Base-by-base conservation (phyloP, 148 eudicot species). In the Arbutus unedo region DNA sequence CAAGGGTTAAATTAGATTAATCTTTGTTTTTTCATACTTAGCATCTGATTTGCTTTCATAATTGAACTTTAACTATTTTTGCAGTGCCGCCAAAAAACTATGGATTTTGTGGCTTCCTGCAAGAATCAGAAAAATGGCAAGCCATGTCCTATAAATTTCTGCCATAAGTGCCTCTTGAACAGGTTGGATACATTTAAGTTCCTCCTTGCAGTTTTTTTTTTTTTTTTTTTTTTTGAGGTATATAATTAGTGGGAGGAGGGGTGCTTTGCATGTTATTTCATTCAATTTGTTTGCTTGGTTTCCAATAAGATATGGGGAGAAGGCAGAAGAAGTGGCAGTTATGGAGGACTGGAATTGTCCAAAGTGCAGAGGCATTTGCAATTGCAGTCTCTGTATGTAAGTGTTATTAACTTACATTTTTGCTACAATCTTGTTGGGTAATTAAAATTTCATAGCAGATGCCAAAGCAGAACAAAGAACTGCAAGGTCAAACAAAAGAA, bases 31-130 rank as follows among this genome's bases (percentile, higher is more conserved):
- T 48, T 9, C 74, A 25, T 6, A 71, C 66, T 16, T 66, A 74
- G 54, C 49, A 44, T 73, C 54, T 50, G 77, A 25, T 76, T 76
- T 80, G 25, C 4, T 73, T 41, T 85, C 71, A n/a, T 41, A 56
- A 57, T 5, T 79, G 19, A 56, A 59, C 16, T 14, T n/a, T 41
- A 38, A 25, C 31, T 4, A 72, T 81, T 81, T 31, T 88, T 74
- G 73, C 18, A 96, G 99, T 96, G 99, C 87, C 99, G 99, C 14
- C 99, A 96, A 85, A 93, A 91, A 74, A 94, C 95, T 8, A 86
- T 76, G 88, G 93, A 89, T 78, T 87, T 93, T 82, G 55, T 83
- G 2, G 99, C 91, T 78, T 81, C 82, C 45, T 96, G 99, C 93
- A 96, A 89, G 90, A 92, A 92, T 73, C 79, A 72, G 83, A 88